Base-by-base conservation (phyloP, 177 flowering plant species). In the Telopea speciosissima region DNA sequence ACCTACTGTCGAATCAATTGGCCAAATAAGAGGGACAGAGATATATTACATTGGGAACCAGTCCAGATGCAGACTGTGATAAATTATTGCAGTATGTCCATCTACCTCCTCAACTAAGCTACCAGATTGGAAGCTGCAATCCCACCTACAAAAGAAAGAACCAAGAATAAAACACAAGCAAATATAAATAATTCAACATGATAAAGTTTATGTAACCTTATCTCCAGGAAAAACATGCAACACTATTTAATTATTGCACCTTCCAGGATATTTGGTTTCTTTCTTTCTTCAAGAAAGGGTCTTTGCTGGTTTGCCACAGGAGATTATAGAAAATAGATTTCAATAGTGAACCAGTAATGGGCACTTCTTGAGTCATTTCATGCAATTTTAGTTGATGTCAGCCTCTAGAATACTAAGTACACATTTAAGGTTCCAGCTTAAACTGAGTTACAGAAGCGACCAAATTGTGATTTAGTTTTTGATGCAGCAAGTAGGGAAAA, bases 31-130 rank as follows among this genome's bases (percentile, higher is more conserved):
- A 36, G 40, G 40, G 40, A 5, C 5, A 36, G 40, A 36, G 40
- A 67, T 28, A 36, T 24, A 75, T 87, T 93, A 96, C 99, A 80
- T 85, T 22, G 98, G 85, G 65, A 93, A 91, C 99, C 99, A 96
- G 81, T 93, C 98, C 69, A 93, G 81, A 81, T 82, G 99, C 83
- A 96, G 90, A 70, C 90, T 82, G 65, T 96, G 99, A 84, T 96
- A 96, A 45, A 96, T 81, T 74, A 96, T 74, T 40, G 99, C 98
- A 25, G 99, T 96, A 80, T 96, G 98, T 58, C 99, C 99, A 83
- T 96, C 99, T 45, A 96, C 98, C 82, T 96, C 99, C 84, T 96
- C 97, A 68, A 96, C 99, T 82, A 96, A 86, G 79, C 98, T 93
- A 67, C 99, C 99, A 82, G 86, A 75, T 74, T 91, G 97, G 81